Base-by-base conservation (phyloP, 2,329 filamentous ascomycete species). In the Westerdykella ornata region DNA sequence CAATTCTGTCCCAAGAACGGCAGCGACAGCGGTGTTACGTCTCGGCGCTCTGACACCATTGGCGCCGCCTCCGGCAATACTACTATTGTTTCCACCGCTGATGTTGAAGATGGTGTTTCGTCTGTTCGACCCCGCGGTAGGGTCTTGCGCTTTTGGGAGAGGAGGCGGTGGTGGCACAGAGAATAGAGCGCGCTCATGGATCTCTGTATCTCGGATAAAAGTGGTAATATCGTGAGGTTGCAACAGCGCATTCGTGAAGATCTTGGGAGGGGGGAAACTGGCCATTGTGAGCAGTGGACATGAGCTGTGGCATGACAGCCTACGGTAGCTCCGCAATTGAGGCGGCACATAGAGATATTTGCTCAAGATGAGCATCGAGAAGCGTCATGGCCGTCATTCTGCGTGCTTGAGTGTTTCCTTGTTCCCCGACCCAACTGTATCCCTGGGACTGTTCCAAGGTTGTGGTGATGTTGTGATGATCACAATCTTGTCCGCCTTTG, bases 121-220 rank as follows among this genome's bases (percentile, higher is more conserved):
- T 39, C 76, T 65, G 35, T 63, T 66, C 12, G 59, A 44, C 31
- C 53, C 53, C 30, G 64, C 57, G 52, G 73, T 62, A 54, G 69
- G 55, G 56, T 76, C 47, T 63, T 72, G 42, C 55, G 66, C 52
- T 62, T 73, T 64, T 60, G 71, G 48, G 58, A 67, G 38, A 57
- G 70, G 31, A 59, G 75, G 74, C 0, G 85, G 79, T 0, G 85
- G 81, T 1, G 90, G 88, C 0, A 95, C 82, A 29, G 90, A 94
- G 72, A 97, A 98, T 14, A 98, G 80, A 5, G 90, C 90, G 57
- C 89, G 84, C 66, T 98, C 92, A 69, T 97, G 90, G 16, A 84
- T 72, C 67, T 98, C 92, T 3, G 90, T 96, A 65, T 98, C 92
- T 46, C 92, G 85, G 58, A 98, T 96, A 36, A 98, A 73, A 11